A percentile compares a stretch with the other conserved stretches of the same genome.
Evolutionary conservation across 169 alveolate species (phyloP).

Genomic region (Plasmodium gonderi): DNA sequence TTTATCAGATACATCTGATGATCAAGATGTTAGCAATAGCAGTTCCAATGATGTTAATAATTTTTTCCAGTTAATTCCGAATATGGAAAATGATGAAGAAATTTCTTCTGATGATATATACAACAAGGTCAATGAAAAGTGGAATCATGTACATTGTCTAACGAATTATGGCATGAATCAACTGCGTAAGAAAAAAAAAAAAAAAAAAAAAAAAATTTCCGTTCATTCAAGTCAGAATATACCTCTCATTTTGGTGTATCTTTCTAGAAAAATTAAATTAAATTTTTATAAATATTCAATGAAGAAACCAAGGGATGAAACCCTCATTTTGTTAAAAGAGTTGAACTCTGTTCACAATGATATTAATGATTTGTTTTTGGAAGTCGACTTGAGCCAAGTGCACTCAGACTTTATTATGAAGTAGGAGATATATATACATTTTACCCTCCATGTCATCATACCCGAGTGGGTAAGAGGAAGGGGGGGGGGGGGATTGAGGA

Average conservation of each 20-base stretch:
- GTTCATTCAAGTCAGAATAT: constrained; percentile 51
- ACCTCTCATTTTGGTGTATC: constrained; percentile 22
- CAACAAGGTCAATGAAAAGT: constrained; percentile 12
- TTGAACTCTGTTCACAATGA: constrained; percentile 53
- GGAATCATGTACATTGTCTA: constrained; percentile 54
- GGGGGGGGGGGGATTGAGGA: too few species aligned
- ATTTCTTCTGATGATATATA: constrained; percentile 26
- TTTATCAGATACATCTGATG: neutral
- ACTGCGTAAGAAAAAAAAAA: constrained; percentile 19
- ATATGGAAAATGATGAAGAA: constrained; percentile 1
- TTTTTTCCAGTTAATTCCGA: neutral
- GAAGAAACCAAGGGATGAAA: constrained; percentile 72
- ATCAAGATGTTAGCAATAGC: constrained; percentile 17
- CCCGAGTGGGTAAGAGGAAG: too few species aligned
- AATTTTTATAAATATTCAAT: constrained; percentile 72
- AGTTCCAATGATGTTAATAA: constrained; percentile 13
- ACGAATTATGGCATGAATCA: constrained; percentile 11
- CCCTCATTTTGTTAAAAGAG: constrained; percentile 61
- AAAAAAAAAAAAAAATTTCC: constrained; percentile 47
- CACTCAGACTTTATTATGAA: constrained; percentile 28
- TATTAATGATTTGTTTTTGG: constrained; percentile 66
- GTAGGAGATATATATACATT: neutral
- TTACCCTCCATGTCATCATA: too few species aligned
- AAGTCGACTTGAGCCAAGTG: constrained; percentile 42
- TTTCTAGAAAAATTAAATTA: constrained; percentile 62